A percentile compares a stretch with the other conserved stretches of the same genome.
Evolutionary conservation across 129 eudicot species (phyloP).

Genomic region (Ambrosia artemisiifolia): DNA sequence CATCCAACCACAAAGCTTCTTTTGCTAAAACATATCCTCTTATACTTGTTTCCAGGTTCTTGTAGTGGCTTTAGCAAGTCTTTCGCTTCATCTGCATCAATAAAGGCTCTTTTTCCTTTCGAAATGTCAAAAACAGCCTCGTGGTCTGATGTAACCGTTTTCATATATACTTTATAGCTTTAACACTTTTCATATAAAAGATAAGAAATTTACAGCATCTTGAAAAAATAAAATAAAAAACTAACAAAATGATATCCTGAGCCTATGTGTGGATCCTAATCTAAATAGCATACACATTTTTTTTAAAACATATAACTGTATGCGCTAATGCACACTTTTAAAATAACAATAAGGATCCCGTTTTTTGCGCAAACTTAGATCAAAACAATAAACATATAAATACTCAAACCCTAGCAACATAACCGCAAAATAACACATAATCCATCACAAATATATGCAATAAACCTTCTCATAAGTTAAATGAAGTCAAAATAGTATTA

Average conservation of each 20-base stretch:
- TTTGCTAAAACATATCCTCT: constrained; percentile 56
- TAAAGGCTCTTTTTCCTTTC: constrained; percentile 41
- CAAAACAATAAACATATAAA: background rate
- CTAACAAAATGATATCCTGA: too few species aligned
- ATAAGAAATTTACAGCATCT: too few species aligned
- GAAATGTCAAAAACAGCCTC: constrained; percentile 62
- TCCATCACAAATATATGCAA: background rate
- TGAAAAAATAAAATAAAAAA: too few species aligned
- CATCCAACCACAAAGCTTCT: constrained; percentile 57
- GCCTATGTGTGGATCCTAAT: background rate
- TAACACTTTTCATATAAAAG: too few species aligned
- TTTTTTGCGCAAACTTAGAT: background rate
- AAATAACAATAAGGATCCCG: background rate
- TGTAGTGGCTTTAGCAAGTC: constrained; percentile 44
- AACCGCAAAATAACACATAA: background rate
- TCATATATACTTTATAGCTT: background rate
- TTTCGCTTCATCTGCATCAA: constrained; percentile 45
- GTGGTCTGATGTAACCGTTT: constrained; percentile 13
- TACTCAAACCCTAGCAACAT: background rate
- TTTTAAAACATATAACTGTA: background rate
- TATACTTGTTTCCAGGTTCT: constrained; percentile 40
- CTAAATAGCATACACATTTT: background rate
- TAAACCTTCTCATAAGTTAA: background rate
- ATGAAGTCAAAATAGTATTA: background rate
- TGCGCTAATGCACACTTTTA: background rate